Conservation (phyloP, 129 eudicot species). For the Flaveria robusta region DNA sequence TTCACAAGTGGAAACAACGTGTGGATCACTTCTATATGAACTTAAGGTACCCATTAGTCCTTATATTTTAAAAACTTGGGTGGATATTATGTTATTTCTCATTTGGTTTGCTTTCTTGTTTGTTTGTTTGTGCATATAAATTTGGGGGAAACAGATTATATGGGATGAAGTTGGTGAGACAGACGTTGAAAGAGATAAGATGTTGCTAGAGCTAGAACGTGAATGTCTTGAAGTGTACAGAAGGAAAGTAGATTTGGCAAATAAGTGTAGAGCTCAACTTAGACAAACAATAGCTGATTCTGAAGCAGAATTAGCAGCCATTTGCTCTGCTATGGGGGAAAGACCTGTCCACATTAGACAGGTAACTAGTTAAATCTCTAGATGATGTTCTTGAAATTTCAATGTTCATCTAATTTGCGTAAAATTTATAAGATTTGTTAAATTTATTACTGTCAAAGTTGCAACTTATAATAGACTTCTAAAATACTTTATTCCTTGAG, state of each 20-base stretch:
- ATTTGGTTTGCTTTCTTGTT: neutral
- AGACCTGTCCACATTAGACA: slow-evolving; percentile 86
- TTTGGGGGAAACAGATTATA: slow-evolving; percentile 46
- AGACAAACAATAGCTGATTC: slow-evolving; percentile 85
- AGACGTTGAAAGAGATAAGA: slow-evolving; percentile 54
- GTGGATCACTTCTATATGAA: slow-evolving; percentile 84
- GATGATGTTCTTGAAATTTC: neutral
- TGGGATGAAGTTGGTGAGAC: slow-evolving; percentile 97
- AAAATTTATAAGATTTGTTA: neutral
- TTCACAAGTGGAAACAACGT: slow-evolving; percentile 65
- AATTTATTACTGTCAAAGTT: neutral
- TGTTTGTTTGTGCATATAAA: slow-evolving; percentile 11
- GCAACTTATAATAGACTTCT: neutral
- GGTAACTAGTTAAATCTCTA: slow-evolving; percentile 35
- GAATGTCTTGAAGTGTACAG: slow-evolving; percentile 89
- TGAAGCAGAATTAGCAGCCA: slow-evolving; percentile 92
- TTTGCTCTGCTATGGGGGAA: slow-evolving; percentile 92
- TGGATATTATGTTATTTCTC: neutral
- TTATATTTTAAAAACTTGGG: neutral
- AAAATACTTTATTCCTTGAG: neutral
- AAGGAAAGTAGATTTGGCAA: slow-evolving; percentile 85
- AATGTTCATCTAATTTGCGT: neutral
- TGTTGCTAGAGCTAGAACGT: slow-evolving; percentile 84
- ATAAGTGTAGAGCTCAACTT: slow-evolving; percentile 71
- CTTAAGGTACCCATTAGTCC: slow-evolving; percentile 53